Evolutionary conservation across 2,329 filamentous ascomycete genomes (phyloP).

Genomic region (Ophiosphaerella narmari): DNA sequence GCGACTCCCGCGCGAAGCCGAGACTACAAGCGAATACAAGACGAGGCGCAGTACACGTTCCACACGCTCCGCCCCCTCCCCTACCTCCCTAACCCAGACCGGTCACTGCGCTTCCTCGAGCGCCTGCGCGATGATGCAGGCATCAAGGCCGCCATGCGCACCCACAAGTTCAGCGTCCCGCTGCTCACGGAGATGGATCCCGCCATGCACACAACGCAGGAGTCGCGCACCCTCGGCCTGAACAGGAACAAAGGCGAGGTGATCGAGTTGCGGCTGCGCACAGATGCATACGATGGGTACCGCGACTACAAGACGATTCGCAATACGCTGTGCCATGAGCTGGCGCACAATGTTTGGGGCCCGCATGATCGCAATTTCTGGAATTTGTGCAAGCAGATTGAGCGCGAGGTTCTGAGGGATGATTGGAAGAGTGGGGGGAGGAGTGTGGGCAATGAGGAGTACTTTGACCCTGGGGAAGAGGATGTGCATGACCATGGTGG

Average conservation of each 20-base stretch:
- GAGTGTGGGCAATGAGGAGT: constrained; percentile 41
- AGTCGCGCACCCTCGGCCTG: constrained; percentile 80
- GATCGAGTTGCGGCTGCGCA: constrained; percentile 88
- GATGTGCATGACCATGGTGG: constrained; percentile 49
- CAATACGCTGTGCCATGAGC: constrained; percentile 90
- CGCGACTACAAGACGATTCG: constrained; percentile 90
- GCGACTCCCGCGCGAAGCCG: constrained; percentile 46
- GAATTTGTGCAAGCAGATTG: constrained; percentile 84
- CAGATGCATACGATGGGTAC: constrained; percentile 92
- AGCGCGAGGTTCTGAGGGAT: constrained; percentile 78
- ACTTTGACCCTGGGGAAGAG: constrained; percentile 35
- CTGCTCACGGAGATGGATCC: constrained; percentile 97
- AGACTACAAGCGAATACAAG: constrained; percentile 56
- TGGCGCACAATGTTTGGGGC: constrained; percentile 87
- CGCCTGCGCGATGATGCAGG: constrained; percentile 81
- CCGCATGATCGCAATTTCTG: constrained; percentile 88
- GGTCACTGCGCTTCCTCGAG: constrained; percentile 72
- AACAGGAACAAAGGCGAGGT: constrained; percentile 88
- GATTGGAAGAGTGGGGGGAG: constrained; percentile 77
- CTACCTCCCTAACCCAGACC: constrained; percentile 76
- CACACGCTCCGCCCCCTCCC: constrained; percentile 73
- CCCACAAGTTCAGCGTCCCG: constrained; percentile 82
- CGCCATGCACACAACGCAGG: constrained; percentile 76
- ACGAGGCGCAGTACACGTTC: constrained; percentile 79
- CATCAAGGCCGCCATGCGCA: constrained; percentile 80